Conservation (phyloP, 352 stramenopile genomes). For the Pythium volutum region DNA sequence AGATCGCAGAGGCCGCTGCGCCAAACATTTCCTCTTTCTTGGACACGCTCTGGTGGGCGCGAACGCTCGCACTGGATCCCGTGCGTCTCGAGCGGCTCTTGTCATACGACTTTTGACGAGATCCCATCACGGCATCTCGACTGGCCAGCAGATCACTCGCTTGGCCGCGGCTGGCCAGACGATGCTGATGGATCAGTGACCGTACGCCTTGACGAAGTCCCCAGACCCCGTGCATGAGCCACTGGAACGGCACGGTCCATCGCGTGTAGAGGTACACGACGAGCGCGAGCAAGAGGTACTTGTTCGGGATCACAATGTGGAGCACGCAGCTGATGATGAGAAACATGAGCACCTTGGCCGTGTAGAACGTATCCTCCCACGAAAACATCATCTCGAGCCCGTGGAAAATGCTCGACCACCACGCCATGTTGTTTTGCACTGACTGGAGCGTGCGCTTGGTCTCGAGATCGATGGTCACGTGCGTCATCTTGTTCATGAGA, state of each 20-base stretch:
- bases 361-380: conserved; percentile 88
- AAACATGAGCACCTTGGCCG: conserved; percentile 70
- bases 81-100: conserved; percentile 50
- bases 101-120: conserved; percentile 26
- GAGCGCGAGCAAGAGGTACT: conserved; percentile 73
- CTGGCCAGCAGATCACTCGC: conserved; percentile 44
- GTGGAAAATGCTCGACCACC: conserved; percentile 83
- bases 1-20: conserved; percentile 73
- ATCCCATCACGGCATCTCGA: conserved; percentile 31
- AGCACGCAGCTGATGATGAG: conserved; percentile 84
- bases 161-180: conserved; percentile 55
- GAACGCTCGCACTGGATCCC: conserved; percentile 54
- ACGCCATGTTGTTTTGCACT: conserved; percentile 88
- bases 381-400: conserved; percentile 86
- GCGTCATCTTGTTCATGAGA: conserved; percentile 89
- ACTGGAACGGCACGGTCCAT: conserved; percentile 80
- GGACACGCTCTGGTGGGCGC: conserved; percentile 67
- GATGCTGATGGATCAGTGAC: conserved; percentile 76
- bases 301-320: conserved; percentile 83
- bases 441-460: conserved; percentile 82
- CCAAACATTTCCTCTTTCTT: conserved; percentile 87
- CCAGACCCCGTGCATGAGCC: conserved; percentile 61
- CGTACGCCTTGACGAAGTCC: conserved; percentile 61
- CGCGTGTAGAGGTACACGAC: conserved; percentile 77
- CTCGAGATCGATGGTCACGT: conserved; percentile 81